Evolutionary conservation across 768 basidiomycete genomes (phyloP).

Genomic region (Vararia minispora): DNA sequence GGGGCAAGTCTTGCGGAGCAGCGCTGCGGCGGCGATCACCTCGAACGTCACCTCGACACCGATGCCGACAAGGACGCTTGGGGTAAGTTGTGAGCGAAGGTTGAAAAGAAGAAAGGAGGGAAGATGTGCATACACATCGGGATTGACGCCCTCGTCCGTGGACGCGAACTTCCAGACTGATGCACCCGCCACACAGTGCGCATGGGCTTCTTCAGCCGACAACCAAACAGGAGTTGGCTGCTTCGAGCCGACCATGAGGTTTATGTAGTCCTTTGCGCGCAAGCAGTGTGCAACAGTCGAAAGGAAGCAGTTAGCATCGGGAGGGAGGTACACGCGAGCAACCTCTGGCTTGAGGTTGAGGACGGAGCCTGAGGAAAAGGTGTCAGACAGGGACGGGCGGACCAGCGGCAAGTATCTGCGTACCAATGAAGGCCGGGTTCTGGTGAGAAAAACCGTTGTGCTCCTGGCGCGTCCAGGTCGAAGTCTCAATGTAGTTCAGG

Average conservation of each 20-base stretch:
- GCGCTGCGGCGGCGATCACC: conserved; percentile 74
- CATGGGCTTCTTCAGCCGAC: conserved; percentile 61
- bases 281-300: conserved; percentile 79
- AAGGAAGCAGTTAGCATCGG: conserved; percentile 84
- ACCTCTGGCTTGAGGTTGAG: conserved; percentile 61
- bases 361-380: too few relatives aligned
- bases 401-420: too few relatives aligned
- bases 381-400: too few relatives aligned
- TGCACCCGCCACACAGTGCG: conserved; percentile 82
- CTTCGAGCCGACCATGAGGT: conserved; percentile 85
- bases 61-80: conserved; percentile 71
- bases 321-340: conserved; percentile 74
- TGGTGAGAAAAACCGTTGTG: conserved; percentile 90
- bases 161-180: conserved; percentile 82
- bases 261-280: conserved; percentile 75
- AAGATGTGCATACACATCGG: conserved; percentile 57
- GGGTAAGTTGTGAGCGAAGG: conserved; percentile 3
- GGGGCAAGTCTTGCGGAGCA: conserved; percentile 61
- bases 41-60: conserved; percentile 87
- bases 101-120: neutral
- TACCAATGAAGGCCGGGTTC: conserved; percentile 80
- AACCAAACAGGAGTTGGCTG: conserved; percentile 75
- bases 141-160: conserved; percentile 56
- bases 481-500: conserved; percentile 82
- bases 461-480: conserved; percentile 77